Evolutionary conservation across 2,329 filamentous ascomycete species (phyloP), one percentile per base, ranked within the genome.

Genomic region (Beauveria sp.): DNA sequence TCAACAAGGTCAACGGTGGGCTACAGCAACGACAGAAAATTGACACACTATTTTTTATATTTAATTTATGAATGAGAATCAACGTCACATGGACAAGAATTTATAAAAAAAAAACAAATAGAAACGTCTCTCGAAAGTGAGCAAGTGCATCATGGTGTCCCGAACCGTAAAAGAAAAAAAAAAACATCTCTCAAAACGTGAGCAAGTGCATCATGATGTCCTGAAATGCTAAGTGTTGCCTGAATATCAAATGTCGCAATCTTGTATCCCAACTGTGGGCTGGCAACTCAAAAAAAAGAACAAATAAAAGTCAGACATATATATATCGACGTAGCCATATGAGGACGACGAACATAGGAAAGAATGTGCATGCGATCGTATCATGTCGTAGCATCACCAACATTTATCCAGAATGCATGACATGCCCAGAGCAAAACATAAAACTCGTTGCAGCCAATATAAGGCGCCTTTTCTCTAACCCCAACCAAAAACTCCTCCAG

Each of bases 381-480:
- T 50, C 50, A 28, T 58, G 18, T 31, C 56, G 51, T 50, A 50
- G 42, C 22, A 26, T 28, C 46, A 34, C 46, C 51, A 8, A 26
- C 26, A n/a, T 20, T 43, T 45, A 4, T 10, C 46, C 20, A 28
- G 24, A 31, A 46, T 10, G n/a, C 20, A 49, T 20, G 20, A 31
- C 20, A 43, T 4, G 7, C 8, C 9, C 20, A 26, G 26, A 40
- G 18, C 14, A 57, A 38, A 57, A 42, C 28, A 49, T 9, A 5
- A 51, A 59, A 42, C 48, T 51, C 1, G 28, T 34, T 51, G 34
- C 7, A 43, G 34, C 56, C 54, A 38, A 50, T 43, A 40, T n/a
- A 51, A 59, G 46, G 46, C 46, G 56, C 56, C 43, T 59, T 59
- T 56, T 59, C 14, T 59, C 54, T 59, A 51, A 26, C 9, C 56